Percentiles rank a stretch among this genome's conserved stretches.
These are phyloP conservation scores for Fusarium chuoi DNA, from an alignment of 2,329 filamentous ascomycete genomes.

Conservation along the genomic window DNA sequence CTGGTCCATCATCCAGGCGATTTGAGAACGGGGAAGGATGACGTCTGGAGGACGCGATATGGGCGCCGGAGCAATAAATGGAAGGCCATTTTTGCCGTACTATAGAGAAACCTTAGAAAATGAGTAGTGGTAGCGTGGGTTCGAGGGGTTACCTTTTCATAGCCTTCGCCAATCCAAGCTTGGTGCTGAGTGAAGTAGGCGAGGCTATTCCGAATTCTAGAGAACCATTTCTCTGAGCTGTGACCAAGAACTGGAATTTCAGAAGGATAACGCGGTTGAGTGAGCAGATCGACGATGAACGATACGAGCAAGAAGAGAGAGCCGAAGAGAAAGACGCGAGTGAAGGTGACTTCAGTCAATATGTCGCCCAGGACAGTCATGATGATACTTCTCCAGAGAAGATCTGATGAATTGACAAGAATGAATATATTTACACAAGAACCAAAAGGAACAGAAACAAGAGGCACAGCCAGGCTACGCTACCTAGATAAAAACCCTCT, in stretches of 20 bases:
- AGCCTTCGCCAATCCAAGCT: slow-evolving; percentile 56
- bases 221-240: slow-evolving; percentile 47
- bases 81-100: slow-evolving; percentile 54
- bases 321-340: slow-evolving; percentile 43
- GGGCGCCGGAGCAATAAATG: slow-evolving; percentile 56
- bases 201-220: slow-evolving; percentile 53
- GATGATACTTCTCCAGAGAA: slow-evolving; percentile 1
- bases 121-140: too few species aligned
- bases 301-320: slow-evolving; percentile 50
- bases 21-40: slow-evolving; percentile 56
- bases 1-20: slow-evolving; percentile 59
- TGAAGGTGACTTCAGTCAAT: slow-evolving; percentile 46
- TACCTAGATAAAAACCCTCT: background rate
- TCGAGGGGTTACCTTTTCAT: slow-evolving; percentile 49
- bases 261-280: slow-evolving; percentile 53
- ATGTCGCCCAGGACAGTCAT: slow-evolving; percentile 27
- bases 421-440: background rate
- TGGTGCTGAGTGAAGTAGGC: slow-evolving; percentile 52
- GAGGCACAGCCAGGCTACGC: background rate
- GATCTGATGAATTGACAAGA: background rate
- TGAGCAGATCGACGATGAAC: slow-evolving; percentile 53
- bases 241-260: slow-evolving; percentile 55
- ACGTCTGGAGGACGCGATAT: slow-evolving; percentile 56
- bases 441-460: background rate
- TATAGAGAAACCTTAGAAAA: slow-evolving; percentile 20